phyloP scores from a whole-genome alignment of 2,329 filamentous ascomycete genomes.

The Cordyceps pruinosa region DNA sequence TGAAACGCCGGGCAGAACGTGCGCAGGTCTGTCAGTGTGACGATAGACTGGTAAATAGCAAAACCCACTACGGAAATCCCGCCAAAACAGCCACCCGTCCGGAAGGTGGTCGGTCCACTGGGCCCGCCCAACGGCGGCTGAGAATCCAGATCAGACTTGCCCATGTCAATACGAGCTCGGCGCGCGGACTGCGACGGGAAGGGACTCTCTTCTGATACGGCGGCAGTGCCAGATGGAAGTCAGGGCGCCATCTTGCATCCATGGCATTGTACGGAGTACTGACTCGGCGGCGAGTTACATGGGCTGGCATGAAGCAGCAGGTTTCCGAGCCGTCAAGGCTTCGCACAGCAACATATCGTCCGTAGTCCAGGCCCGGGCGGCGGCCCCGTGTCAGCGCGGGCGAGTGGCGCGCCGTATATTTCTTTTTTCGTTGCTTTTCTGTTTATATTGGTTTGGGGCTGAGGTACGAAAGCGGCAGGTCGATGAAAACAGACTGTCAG shows the following conservation, averaged over 20 bases:
- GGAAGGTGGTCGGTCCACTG: neutral
- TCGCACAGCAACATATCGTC: neutral
- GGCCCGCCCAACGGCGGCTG: slow-evolving; percentile 2
- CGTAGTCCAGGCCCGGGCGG: neutral
- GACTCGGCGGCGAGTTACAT: neutral
- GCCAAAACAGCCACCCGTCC: neutral
- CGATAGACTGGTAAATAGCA: neutral
- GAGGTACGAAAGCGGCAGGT: neutral
- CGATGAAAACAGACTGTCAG: neutral
- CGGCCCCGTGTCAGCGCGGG: neutral
- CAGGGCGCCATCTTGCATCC: neutral
- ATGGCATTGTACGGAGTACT: too few species aligned
- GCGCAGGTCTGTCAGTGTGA: neutral
- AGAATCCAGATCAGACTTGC: neutral
- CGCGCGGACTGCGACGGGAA: neutral
- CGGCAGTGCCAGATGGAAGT: neutral
- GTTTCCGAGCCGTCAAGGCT: neutral
- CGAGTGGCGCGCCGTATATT: neutral
- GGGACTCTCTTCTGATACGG: neutral
- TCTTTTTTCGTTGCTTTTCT: neutral
- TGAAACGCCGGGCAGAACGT: neutral
- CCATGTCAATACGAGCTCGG: neutral
- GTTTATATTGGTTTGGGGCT: neutral
- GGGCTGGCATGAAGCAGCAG: too few species aligned
- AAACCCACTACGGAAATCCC: neutral